These are phyloP conservation scores for Russula virescens DNA, from an alignment of 768 basidiomycete genomes.

Conservation along the genomic window DNA sequence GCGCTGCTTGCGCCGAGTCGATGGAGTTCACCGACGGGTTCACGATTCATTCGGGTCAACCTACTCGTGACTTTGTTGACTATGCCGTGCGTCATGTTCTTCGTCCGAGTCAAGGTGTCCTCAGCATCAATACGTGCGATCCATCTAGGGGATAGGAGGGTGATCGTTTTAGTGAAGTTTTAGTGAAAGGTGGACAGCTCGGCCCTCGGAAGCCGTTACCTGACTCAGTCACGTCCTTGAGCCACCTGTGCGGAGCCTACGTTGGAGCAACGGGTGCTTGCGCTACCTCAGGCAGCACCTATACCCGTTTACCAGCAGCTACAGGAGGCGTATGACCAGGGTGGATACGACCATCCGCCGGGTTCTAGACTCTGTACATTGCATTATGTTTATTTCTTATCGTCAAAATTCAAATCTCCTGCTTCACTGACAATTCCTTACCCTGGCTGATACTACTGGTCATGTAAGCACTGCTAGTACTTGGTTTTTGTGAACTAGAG, in stretches of 20 bases:
- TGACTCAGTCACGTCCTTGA: slow-evolving; percentile 89
- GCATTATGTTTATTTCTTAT: slow-evolving; percentile 8
- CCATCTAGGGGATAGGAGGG: not conserved
- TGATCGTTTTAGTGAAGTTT: slow-evolving; percentile 20
- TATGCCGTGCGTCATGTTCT: slow-evolving; percentile 97
- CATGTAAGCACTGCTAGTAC: no score
- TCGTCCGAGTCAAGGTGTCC: slow-evolving; percentile 95
- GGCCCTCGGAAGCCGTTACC: slow-evolving; percentile 94
- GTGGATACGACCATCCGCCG: slow-evolving; percentile 24
- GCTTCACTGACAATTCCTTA: no score
- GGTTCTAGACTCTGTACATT: slow-evolving; percentile 39
- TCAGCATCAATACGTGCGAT: slow-evolving; percentile 83
- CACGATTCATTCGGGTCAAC: slow-evolving; percentile 99
- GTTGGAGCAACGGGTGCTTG: slow-evolving; percentile 79
- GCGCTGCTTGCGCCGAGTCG: slow-evolving; percentile 98
- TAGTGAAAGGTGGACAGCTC: slow-evolving; percentile 89
- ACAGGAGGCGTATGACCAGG: slow-evolving; percentile 36
- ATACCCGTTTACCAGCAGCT: slow-evolving; percentile 35
- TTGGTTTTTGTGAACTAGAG: no score
- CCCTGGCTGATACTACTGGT: no score
- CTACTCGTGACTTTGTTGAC: slow-evolving; percentile 93
- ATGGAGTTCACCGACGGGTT: slow-evolving; percentile 99
- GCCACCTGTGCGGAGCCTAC: slow-evolving; percentile 79
- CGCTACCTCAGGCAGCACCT: slow-evolving; percentile 43
- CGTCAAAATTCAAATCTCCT: not conserved